Evolutionary conservation across 108 stramenopile species (phyloP), one percentile per base, ranked within the genome.

Genomic region (Cyclotella kingstonii): DNA sequence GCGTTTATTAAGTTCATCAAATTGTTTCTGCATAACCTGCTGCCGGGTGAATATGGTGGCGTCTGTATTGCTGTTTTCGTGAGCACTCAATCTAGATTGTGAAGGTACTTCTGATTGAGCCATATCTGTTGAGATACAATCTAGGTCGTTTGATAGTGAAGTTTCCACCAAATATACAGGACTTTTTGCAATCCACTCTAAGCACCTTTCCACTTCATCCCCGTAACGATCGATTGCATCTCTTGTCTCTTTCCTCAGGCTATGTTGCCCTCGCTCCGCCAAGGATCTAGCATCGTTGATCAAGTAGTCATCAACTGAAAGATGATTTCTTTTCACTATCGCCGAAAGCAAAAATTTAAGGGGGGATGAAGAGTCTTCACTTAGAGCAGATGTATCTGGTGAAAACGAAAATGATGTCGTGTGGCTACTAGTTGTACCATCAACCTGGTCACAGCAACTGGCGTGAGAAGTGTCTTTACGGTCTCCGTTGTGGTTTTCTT

Each of bases 241-340:
- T 41, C 88, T 66, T 2, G 93, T 81, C 29, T 65, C 73, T 43
- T 75, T 59, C 17, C 80, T 77, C 27, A 86, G 68, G 19, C 58
- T 74, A 60, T 88, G 76, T 52, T 80, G 78, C 21, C 89, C 89
- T 9, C 75, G 76, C 59, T 83, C 82, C n/a, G 84, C 83, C 11
- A 93, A 79, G 19, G 73, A 77, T 27, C 83, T 66, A 12, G 84
- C 84, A 79, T 90, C 85, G 34, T 82, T 72, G 15, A 84, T 78
- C 8, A 89, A 55, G 6, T 80, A 63, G 68, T 94, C 83, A 63
- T 96, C 93, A 27, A 94, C 60, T 25, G 81, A 83, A 9, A 96
- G 76, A 71, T 94, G 90, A 76, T 96, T 96, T 40, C 95, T 77
- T 74, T 96, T 96, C 30, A 91, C 80, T 0, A 94, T 81, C 7